Evolutionary conservation across 345 rosid species (phyloP), one percentile per base, ranked within the genome.

Genomic region (Anastatica hierochuntica): DNA sequence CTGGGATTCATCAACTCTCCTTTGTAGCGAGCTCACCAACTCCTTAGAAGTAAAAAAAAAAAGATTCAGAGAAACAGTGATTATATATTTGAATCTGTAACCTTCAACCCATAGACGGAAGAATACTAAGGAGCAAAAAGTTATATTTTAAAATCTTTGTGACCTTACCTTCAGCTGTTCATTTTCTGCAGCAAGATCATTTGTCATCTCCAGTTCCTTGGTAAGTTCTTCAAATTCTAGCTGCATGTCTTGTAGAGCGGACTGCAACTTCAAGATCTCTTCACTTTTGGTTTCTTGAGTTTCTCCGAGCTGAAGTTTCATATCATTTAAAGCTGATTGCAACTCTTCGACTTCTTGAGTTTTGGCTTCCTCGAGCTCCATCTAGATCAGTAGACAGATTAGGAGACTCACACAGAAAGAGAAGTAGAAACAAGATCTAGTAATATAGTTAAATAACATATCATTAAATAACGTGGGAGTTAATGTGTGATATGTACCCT

Each of bases 141-240:
- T 18, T 30, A 18, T 21, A 5, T 21, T 43, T 27, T 21, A 36
- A 40, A 65, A 68, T 42, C 39, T 33, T 43, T 53, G 52, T 24
- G 62, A 31, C 49, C 49, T 62, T 50, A 77, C 98, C 88, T 85
- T 88, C 59, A 92, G 86, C 47, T 79, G 71, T 67, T 88, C 88
- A 78, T 81, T 92, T 78, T 92, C 98, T 19, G 74, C 70, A 9
- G 73, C 69, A 39, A 92, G 88, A 62, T 81, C 83, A 44, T 81
- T 62, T 67, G 75, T 68, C 68, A 77, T 62, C 39, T 70, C 96
- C 58, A 75, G 56, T 53, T 82, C 84, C 62, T 75, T 69, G 62
- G 79, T 77, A 14, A 85, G 77, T 57, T 81, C 81, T 55, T 82
- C 80, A 60, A 80, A 75, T 63, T 90, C 81, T 39, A 73, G 68